These are phyloP conservation scores for Neoboletus brunneissimus DNA, from an alignment of 768 basidiomycete genomes.

Conservation along the genomic window DNA sequence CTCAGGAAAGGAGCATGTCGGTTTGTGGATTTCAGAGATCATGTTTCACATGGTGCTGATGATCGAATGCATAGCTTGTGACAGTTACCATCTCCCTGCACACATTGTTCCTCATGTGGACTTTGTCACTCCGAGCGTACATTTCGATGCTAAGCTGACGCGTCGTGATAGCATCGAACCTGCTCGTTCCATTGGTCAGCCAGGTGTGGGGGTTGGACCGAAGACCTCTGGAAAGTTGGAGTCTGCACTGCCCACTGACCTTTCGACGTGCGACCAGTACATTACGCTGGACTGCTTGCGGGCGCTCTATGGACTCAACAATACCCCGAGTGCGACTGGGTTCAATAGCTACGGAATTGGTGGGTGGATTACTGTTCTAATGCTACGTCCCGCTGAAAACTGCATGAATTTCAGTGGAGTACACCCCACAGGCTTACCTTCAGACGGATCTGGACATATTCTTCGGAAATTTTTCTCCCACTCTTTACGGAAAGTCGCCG, in stretches of 20 bases:
- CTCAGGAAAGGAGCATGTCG: constrained; percentile 27
- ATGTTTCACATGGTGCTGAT: neutral
- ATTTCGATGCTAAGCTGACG: constrained; percentile 30
- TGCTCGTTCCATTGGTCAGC: constrained; percentile 18
- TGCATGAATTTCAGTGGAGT: constrained; percentile 24
- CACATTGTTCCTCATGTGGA: too few relatives aligned
- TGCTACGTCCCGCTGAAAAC: neutral
- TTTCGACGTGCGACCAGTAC: too few relatives aligned
- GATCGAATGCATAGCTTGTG: constrained; percentile 8
- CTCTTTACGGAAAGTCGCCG: constrained; percentile 24
- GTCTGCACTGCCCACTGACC: too few relatives aligned
- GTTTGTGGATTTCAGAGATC: constrained; percentile 16
- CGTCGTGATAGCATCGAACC: constrained; percentile 15
- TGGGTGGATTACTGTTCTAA: constrained; percentile 2
- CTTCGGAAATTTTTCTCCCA: constrained; percentile 26
- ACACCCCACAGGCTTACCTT: constrained; percentile 33
- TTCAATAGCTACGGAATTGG: constrained; percentile 31
- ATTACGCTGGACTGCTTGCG: too few relatives aligned
- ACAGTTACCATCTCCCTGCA: too few relatives aligned
- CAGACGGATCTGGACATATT: constrained; percentile 31
- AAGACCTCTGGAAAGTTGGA: constrained; percentile 25
- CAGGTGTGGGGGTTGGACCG: constrained; percentile 14
- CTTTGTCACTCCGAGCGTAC: constrained; percentile 33
- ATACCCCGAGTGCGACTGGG: too few relatives aligned
- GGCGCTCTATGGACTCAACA: too few relatives aligned